Evolutionary conservation across 129 eudicot genomes (phyloP), one percentile per base, ranked within the genome.

Genomic region (Calendula officinalis): DNA sequence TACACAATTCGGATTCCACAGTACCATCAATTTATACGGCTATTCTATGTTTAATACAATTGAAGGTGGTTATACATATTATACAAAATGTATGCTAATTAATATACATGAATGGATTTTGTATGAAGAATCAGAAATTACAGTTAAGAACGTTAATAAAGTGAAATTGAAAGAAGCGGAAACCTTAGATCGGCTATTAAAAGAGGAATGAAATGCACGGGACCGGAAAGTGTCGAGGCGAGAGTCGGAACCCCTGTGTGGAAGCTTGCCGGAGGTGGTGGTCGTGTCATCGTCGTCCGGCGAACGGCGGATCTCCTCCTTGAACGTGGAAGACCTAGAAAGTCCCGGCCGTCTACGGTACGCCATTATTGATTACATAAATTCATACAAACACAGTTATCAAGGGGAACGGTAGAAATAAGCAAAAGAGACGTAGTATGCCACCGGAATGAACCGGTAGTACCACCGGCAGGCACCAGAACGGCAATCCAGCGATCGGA

Each of bases 331-430:
- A 5, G 88, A 68, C 70, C 88, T 71, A 8, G 82, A 76, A 35
- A 83, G 69, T 22, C 87, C 78, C 12, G 71, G 82, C 56, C 73
- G 78, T 67, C 95, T 81, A 60, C 95, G 81, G 51, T 79, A 84
- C 44, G 95, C 91, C 95, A 86, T 86, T 37, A 7, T 58, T 48
- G 22, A 61, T n/a, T n/a, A 44, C 43, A 16, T 43, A 5, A 2
- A 22, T 22, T 22, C 30, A 22, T 22, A 22, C 30, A 22, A 22
- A 22, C 30, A 22, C 30, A 22, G 30, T 22, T 22, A 22, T 22
- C 30, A 22, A 22, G 3, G 10, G 6, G 41, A 4, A 4, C 39
- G 33, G 30, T 5, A 55, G 33, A 44, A 70, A 22, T 22, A 22
- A 22, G n/a, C n/a, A n/a, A n/a, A n/a, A n/a, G n/a, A n/a, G 63